Evolutionary conservation across 202 grass and related monocot species (phyloP).

Genomic region (Zoysia matrella): DNA sequence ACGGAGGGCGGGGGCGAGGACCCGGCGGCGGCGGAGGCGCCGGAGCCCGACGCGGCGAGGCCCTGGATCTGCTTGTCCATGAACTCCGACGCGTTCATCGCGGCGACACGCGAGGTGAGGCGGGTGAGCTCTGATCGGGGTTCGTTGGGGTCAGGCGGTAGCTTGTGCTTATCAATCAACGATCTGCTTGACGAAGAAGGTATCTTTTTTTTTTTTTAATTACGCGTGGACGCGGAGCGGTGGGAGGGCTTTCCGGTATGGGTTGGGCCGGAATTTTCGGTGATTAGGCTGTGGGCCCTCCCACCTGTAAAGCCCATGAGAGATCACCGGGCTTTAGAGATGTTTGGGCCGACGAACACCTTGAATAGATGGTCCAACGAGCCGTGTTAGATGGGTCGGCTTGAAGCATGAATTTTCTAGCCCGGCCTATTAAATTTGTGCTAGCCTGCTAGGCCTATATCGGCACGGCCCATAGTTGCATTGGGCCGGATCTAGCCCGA

Average conservation of each 20-base stretch:
- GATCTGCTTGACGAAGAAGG: background rate
- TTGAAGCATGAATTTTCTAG: too few relatives aligned
- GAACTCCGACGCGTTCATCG: slow-evolving; percentile 58
- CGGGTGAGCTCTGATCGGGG: background rate
- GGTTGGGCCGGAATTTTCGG: background rate
- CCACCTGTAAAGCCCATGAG: background rate
- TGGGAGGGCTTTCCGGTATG: background rate
- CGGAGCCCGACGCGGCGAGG: slow-evolving; percentile 43
- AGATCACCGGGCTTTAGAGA: too few relatives aligned
- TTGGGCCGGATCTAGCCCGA: too few relatives aligned
- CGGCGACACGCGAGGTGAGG: slow-evolving; percentile 36
- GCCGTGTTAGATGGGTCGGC: too few relatives aligned
- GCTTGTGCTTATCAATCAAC: background rate
- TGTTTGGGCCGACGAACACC: too few relatives aligned
- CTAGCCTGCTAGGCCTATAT: too few relatives aligned
- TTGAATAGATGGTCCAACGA: too few relatives aligned
- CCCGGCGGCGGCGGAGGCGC: background rate
- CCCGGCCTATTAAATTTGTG: too few relatives aligned
- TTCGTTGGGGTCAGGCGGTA: background rate
- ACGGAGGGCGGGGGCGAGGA: slow-evolving; percentile 23
- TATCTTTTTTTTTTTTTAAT: background rate
- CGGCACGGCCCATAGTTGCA: too few relatives aligned
- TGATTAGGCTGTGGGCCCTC: background rate
- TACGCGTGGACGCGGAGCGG: background rate
- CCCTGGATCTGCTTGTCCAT: slow-evolving; percentile 98